Percentiles rank a stretch among this genome's conserved stretches.
Evolutionary conservation across 768 basidiomycete species (phyloP).

Genomic region (Leccinellum luteum): DNA sequence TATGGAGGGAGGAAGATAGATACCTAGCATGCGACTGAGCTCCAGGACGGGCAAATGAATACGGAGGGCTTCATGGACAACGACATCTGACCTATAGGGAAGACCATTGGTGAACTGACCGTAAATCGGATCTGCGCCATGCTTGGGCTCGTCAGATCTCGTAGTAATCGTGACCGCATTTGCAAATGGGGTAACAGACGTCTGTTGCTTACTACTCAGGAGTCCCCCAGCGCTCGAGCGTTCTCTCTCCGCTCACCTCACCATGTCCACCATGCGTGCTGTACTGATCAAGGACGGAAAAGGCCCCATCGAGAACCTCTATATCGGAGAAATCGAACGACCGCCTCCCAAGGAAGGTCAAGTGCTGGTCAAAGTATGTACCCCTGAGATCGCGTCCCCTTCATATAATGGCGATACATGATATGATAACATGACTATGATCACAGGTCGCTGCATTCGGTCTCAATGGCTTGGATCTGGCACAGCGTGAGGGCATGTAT

Average conservation of each 20-base stretch:
- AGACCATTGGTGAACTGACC: conserved; percentile 49
- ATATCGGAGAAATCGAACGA: conserved; percentile 66
- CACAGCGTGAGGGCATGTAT: conserved; percentile 70
- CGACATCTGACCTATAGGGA: conserved; percentile 55
- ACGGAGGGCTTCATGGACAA: conserved; percentile 44
- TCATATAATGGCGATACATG: background rate
- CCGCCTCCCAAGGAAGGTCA: conserved; percentile 57
- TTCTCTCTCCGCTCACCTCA: background rate
- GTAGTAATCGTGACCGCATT: too few relatives aligned
- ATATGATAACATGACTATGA: too few relatives aligned
- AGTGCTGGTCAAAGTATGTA: conserved; percentile 75
- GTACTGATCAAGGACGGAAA: conserved; percentile 73
- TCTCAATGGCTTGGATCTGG: conserved; percentile 85
- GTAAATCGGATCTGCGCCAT: conserved; percentile 48
- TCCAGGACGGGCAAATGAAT: conserved; percentile 38
- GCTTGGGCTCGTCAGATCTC: conserved; percentile 39
- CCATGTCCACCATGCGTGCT: conserved; percentile 59
- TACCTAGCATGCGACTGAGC: conserved; percentile 6
- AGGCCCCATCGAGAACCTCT: conserved; percentile 75
- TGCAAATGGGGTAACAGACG: background rate
- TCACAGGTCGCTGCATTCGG: conserved; percentile 76
- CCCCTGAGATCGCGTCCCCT: background rate
- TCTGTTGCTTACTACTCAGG: background rate
- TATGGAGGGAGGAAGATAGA: background rate
- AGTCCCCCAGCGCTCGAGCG: background rate